Evolutionary conservation across 768 basidiomycete species (phyloP).

Genomic region (Termitomyces sp.): DNA sequence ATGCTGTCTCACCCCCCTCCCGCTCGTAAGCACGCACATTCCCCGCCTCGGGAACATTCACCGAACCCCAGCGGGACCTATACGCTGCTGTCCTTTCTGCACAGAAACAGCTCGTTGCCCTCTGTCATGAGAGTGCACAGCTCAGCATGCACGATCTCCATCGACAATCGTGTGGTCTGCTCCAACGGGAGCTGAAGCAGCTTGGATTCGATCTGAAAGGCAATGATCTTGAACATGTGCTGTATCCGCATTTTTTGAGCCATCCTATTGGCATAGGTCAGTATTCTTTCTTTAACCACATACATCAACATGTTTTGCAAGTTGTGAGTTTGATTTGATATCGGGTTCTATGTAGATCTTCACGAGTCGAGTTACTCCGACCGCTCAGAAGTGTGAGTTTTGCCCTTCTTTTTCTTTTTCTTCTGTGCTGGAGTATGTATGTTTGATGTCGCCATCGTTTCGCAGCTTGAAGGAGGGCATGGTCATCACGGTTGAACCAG

Average conservation of each 20-base stretch:
- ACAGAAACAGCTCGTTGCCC: slow-evolving; percentile 61
- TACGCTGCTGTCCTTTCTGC: slow-evolving; percentile 75
- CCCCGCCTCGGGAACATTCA: slow-evolving; percentile 81
- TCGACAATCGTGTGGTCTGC: slow-evolving; percentile 57
- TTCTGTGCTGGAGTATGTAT: not conserved
- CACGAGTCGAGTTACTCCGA: slow-evolving; percentile 77
- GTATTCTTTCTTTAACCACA: slow-evolving; percentile 18
- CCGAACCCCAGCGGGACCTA: slow-evolving; percentile 74
- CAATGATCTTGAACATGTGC: slow-evolving; percentile 60
- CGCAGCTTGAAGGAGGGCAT: slow-evolving; percentile 74
- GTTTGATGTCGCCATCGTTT: not conserved
- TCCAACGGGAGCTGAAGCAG: slow-evolving; percentile 71
- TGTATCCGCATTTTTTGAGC: slow-evolving; percentile 92
- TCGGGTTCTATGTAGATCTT: slow-evolving; percentile 78
- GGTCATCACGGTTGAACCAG: slow-evolving; percentile 92
- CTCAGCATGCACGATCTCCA: slow-evolving; percentile 78
- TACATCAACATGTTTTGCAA: not conserved
- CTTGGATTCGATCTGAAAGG: slow-evolving; percentile 65
- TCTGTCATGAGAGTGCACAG: slow-evolving; percentile 55
- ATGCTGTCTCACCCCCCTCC: slow-evolving; percentile 2
- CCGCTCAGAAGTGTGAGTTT: slow-evolving; percentile 47
- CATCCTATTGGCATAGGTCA: slow-evolving; percentile 90
- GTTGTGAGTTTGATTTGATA: not conserved
- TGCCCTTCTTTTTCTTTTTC: not conserved
- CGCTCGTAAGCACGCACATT: slow-evolving; percentile 69